These are phyloP conservation scores for Gliomastix tumulicola DNA, from an alignment of 2,329 filamentous ascomycete genomes.

Conservation along the genomic window DNA sequence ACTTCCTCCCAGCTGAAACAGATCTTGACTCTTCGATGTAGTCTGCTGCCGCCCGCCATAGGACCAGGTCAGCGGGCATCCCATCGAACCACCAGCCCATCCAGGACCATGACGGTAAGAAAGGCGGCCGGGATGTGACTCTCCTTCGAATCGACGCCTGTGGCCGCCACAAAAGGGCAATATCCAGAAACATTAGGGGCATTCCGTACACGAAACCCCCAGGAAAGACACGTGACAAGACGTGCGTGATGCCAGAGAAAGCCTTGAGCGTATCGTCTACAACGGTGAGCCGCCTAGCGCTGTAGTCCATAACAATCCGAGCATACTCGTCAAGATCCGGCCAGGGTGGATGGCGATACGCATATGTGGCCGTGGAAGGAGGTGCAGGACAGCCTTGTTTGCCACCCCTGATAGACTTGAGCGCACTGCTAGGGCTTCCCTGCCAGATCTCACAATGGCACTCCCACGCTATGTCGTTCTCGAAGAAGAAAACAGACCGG, in stretches of 20 bases:
- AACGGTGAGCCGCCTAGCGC: slow-evolving; percentile 25
- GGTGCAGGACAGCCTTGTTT: neutral
- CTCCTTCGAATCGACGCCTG: slow-evolving; percentile 32
- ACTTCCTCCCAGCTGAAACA: slow-evolving; percentile 1
- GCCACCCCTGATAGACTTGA: slow-evolving; percentile 19
- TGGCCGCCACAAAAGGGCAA: slow-evolving; percentile 36
- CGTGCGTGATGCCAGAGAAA: slow-evolving; percentile 32
- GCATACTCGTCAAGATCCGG: slow-evolving; percentile 38
- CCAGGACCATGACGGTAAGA: slow-evolving; percentile 38
- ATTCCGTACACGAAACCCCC: slow-evolving; percentile 37
- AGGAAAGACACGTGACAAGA: slow-evolving; percentile 30
- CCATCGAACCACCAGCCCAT: slow-evolving; percentile 41
- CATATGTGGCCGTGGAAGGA: slow-evolving; percentile 20
- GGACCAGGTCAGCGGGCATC: slow-evolving; percentile 29
- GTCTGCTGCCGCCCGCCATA: slow-evolving; percentile 35
- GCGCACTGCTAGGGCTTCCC: slow-evolving; percentile 18
- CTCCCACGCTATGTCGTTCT: slow-evolving; percentile 34
- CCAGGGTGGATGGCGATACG: slow-evolving; percentile 32
- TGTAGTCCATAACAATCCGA: slow-evolving; percentile 35
- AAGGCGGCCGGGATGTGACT: slow-evolving; percentile 24
- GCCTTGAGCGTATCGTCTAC: slow-evolving; percentile 35
- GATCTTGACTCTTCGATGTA: slow-evolving; percentile 26
- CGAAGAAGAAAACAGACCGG: slow-evolving; percentile 34
- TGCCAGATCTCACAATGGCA: slow-evolving; percentile 38
- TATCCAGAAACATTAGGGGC: slow-evolving; percentile 38